Base-by-base conservation (phyloP, 176 grass and related monocot genomes). In the Triticum urartu region DNA sequence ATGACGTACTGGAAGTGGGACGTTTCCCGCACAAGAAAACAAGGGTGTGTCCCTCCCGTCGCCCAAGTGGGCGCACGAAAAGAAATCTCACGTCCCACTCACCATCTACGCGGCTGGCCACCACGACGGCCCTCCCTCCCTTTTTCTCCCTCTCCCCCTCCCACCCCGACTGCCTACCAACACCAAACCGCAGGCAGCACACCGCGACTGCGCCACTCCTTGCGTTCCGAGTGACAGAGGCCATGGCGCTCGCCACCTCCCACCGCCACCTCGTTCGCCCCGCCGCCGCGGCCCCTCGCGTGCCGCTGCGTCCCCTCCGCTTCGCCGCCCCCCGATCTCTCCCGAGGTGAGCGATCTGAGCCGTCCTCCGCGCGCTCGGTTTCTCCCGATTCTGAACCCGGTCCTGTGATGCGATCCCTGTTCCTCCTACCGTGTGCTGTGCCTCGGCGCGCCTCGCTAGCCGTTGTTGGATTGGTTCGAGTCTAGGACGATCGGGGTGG, bases 171-270 rank as follows among this genome's bases (percentile, higher is more conserved):
- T 52, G 72, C 72, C 71, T 40, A 48, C 39, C 39, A 74, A 28
- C 25, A 30, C 64, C 54, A 58, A 24, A 47, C 39, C 72, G 42
- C 24, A 54, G 13, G 42, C 24, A 54, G 13, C 72, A 73, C 70
- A 47, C 17, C 70, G 70, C 70, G 39, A 73, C 70, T 8, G 70
- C 70, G 70, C 42, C 71, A 47, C 42, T 40, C 40, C 70, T 17
- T 75, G 43, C 24, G 40, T 26, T 13, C 38, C 39, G 0, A 73
- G 2, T 73, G n/a, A 58, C 54, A 58, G 54, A 73, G 3, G 47
- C 77, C 88, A 90, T 90, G 88, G 79, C 88, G 67, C 71, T 77
- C 83, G 83, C 70, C 88, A 59, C 72, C 83, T 68, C 69, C 10
- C 42, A 43, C 50, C 74, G 50, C 63, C 75, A 17, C 61, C 47